Base-by-base conservation (phyloP, 495 filamentous ascomycete genomes). In the Penicillium chermesinum region DNA sequence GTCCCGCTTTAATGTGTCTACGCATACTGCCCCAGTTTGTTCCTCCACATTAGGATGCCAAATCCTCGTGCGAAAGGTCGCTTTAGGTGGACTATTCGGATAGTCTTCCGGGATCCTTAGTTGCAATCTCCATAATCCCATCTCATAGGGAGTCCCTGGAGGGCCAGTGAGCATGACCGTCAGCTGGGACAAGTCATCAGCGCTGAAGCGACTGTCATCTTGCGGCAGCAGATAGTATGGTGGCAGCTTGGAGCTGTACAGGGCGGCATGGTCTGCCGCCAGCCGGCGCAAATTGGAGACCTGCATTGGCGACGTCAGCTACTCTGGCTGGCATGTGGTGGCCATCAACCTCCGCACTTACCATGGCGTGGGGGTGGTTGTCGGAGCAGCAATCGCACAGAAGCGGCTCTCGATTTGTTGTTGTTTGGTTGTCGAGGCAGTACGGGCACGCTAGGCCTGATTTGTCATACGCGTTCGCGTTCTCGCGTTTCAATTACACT, bases 1-100 rank as follows among this genome's bases (percentile, higher is more conserved):
- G 58, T 86, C 84, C 18, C 81, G 68, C 62, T 87, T 88, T 14
- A 88, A 59, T 5, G 84, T 87, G 61, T 87, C 84, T 27, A 88
- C 82, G 49, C 84, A 88, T 7, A 88, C 80, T 14, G 76, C 77
- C 0, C 84, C 84, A 2, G 77, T 79, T 18, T 66, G 66, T 52
- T 83, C 80, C 50, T 87, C 84, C 44, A 88, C 79, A 53, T 88
- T 88, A 0, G 84, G 84, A 50, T 88, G 84, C 75, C 82, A 88
- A 19, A 88, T 84, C 25, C 76, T 73, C 7, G 84, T 87, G 40
- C 72, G 75, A 56, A 88, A 88, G 15, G 70, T 72, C 5, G 84
- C 84, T 45, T 80, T 87, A 6, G 84, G 84, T 22, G 84, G 83
- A 15, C 71, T 77, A 18, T 71, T 69, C 4, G 84, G 84, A 52